Evolutionary conservation across 345 rosid species (phyloP), one percentile per base, ranked within the genome.

Genomic region (Anacardium occidentale): DNA sequence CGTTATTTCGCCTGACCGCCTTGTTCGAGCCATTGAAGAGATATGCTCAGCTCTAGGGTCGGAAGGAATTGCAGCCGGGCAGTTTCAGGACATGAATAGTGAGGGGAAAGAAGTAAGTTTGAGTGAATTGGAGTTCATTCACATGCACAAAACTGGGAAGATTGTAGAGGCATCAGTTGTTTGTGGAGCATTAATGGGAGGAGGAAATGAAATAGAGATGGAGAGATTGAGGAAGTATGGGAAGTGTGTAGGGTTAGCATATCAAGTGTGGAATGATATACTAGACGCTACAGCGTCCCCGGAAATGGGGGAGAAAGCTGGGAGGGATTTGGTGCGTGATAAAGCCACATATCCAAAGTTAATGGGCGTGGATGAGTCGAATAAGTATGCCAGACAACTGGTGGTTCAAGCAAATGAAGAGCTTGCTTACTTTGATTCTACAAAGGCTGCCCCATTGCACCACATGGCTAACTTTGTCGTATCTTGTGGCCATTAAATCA

Each of bases 31-130:
- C 48, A 76, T 86, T 7, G 69, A 64, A 0, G 90, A 89, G 89
- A 75, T 83, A 0, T 85, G 89, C 4, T 79, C 73, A 10, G 81
- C 89, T 0, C 74, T 78, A 1, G 93, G 90, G 32, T 45, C 86
- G 3, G 76, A 76, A 68, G 93, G 93, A 21, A 50, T 81, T 0
- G 82, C 76, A 18, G 89, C 89, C 3, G 89, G 89, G n/a, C 86
- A 85, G 77, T 63, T 80, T 0, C 83, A 81, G 66, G 90, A 88
- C 73, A 68, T 86, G 1, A 74, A 62, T 7, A 85, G 86, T 44
- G 87, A 79, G 74, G 89, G 90, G 10, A 74, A 65, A 26, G 69
- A 79, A 1, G 69, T 80, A 55, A 57, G 74, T 21, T 44, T 82
- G 54, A 69, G 54, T 0, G 83, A 76, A 3, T 32, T 82, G 71